Percentiles rank a stretch among this genome's conserved stretches.
Conservation (phyloP, 768 basidiomycete genomes). For the Lyophyllum semitale region DNA sequence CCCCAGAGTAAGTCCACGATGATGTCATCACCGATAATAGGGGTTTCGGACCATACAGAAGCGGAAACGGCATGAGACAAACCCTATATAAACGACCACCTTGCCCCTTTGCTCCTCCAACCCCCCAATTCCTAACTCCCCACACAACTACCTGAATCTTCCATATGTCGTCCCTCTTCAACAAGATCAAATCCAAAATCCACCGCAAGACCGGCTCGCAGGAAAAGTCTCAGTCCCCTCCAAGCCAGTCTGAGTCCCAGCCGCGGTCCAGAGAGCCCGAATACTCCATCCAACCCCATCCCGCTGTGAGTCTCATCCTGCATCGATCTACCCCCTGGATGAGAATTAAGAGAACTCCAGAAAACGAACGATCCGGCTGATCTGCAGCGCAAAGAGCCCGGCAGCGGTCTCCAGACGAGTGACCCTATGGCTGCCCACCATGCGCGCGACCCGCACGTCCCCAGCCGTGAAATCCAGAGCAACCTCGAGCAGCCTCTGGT, state of each 20-base stretch:
- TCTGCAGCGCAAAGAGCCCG: constrained; percentile 38
- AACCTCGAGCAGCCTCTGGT: constrained; percentile 52
- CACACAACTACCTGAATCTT: constrained; percentile 2
- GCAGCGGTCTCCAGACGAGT: constrained; percentile 36
- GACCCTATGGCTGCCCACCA: constrained; percentile 46
- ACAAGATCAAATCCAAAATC: constrained; percentile 26
- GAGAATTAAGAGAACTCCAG: constrained; percentile 28
- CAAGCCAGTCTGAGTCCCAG: constrained; percentile 8
- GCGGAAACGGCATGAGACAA: background rate
- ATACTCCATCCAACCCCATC: constrained; percentile 62
- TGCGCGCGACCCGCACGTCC: constrained; percentile 53
- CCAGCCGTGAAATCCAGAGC: constrained; percentile 42
- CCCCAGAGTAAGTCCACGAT: too few species aligned
- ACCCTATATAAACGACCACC: background rate
- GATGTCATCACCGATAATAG: background rate
- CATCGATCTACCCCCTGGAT: background rate
- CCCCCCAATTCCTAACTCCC: background rate
- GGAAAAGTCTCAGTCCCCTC: constrained; percentile 4
- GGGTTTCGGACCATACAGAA: background rate
- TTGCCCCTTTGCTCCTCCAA: too few species aligned
- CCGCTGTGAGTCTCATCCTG: constrained; percentile 44
- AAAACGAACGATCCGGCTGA: constrained; percentile 64
- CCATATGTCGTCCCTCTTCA: constrained; percentile 25
- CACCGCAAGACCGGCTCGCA: constrained; percentile 9
- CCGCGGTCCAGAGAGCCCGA: constrained; percentile 13